A percentile compares a stretch with the other conserved stretches of the same genome.
Conservation (phyloP, 768 basidiomycete genomes). For the Tricholomella constricta region DNA sequence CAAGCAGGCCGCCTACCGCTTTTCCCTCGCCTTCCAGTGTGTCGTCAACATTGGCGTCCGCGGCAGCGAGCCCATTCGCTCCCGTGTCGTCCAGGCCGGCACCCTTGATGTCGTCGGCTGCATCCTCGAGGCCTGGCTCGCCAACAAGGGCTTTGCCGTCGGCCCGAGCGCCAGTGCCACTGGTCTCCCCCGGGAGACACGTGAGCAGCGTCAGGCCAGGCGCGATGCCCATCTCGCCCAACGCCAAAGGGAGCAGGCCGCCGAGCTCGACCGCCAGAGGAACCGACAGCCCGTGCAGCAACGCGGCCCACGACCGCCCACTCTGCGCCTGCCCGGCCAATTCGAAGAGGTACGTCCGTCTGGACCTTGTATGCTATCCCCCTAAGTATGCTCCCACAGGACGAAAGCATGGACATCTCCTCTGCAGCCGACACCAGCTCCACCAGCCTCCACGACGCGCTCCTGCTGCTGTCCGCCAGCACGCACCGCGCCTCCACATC, state of each 20-base stretch:
- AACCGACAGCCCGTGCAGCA: slow-evolving; percentile 25
- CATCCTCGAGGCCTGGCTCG: slow-evolving; percentile 91
- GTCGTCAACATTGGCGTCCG: slow-evolving; percentile 97
- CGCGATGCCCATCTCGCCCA: slow-evolving; percentile 56
- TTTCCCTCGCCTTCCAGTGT: slow-evolving; percentile 93
- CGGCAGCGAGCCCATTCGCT: slow-evolving; percentile 89
- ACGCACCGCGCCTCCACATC: slow-evolving; percentile 17
- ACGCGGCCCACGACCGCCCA: slow-evolving; percentile 2
- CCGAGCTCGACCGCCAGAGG: slow-evolving; percentile 57
- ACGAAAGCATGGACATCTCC: not conserved
- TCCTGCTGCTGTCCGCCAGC: slow-evolving; percentile 20
- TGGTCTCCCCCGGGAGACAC: slow-evolving; percentile 71
- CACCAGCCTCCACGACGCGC: slow-evolving; percentile 15
- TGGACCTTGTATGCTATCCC: too few species aligned
- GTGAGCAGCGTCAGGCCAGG: slow-evolving; percentile 70
- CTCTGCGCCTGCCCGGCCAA: slow-evolving; percentile 5
- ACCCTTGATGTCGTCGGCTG: slow-evolving; percentile 92
- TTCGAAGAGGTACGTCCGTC: slow-evolving; percentile 21
- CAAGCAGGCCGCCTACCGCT: slow-evolving; percentile 84
- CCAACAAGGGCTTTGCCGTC: slow-evolving; percentile 84
- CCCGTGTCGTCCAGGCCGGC: slow-evolving; percentile 92
- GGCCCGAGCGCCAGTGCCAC: slow-evolving; percentile 79
- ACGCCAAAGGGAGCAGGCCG: slow-evolving; percentile 61
- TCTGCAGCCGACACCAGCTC: too few species aligned
- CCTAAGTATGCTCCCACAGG: not conserved